These are phyloP conservation scores for Talaromyces sp. DNA, from an alignment of 2,329 filamentous ascomycete species.

Conservation along the genomic window DNA sequence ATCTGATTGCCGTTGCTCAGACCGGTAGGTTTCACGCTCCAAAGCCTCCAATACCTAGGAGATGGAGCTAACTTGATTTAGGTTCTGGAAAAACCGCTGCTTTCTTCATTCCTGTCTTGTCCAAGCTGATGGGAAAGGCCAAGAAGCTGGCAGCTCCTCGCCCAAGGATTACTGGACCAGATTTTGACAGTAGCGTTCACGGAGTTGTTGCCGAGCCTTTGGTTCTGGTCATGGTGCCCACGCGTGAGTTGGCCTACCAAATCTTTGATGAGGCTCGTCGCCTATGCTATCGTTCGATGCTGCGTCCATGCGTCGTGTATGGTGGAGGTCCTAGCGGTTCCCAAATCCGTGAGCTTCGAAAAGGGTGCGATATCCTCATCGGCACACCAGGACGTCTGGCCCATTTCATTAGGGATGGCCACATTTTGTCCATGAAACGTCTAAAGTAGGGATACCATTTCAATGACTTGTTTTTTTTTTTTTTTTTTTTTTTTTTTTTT, in stretches of 20 bases:
- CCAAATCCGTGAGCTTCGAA: constrained; percentile 67
- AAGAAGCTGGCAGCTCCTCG: constrained; percentile 75
- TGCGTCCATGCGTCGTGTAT: constrained; percentile 85
- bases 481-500: not conserved
- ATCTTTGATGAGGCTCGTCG: constrained; percentile 93
- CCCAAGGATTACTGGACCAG: constrained; percentile 53
- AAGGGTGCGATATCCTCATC: constrained; percentile 85
- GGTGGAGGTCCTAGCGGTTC: constrained; percentile 70
- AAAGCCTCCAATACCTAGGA: not conserved
- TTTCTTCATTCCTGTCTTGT: constrained; percentile 82
- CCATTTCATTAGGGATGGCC: constrained; percentile 72
- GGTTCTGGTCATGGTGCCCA: constrained; percentile 78
- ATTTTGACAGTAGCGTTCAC: constrained; percentile 48
- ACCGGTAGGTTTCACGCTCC: constrained; percentile 62
- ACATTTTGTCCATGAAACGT: constrained; percentile 66
- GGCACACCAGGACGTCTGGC: constrained; percentile 80
- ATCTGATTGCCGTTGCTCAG: constrained; percentile 85
- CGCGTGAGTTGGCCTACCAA: constrained; percentile 84
- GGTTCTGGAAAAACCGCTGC: constrained; percentile 96
- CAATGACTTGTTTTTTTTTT: not conserved
- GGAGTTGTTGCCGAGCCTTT: constrained; percentile 75
- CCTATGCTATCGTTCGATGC: constrained; percentile 89
- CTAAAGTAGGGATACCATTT: constrained; percentile 55
- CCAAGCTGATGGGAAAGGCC: constrained; percentile 90
- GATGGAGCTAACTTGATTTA: constrained; percentile 30